phyloP scores from a whole-genome alignment of 352 stramenopile species.

The Thalassiosira sp. region DNA sequence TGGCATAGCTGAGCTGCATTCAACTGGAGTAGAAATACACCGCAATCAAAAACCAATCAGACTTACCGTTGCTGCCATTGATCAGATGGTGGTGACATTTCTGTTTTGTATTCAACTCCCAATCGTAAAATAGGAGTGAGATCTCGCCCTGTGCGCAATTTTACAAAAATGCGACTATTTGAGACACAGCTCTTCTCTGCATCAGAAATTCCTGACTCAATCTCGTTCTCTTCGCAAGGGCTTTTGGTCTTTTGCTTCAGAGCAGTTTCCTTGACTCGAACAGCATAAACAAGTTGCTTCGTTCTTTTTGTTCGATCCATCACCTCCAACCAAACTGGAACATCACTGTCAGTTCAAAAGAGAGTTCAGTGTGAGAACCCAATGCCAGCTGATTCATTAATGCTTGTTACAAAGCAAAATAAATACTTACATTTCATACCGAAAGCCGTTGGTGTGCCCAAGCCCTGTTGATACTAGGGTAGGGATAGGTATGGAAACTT shows the following conservation, averaged over 20 bases:
- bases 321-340: constrained; percentile 78
- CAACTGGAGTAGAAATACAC: neutral
- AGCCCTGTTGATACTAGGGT: neutral
- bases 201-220: neutral
- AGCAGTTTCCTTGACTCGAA: constrained; percentile 51
- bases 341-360: too few relatives aligned
- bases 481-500: neutral
- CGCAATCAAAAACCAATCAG: neutral
- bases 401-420: too few relatives aligned
- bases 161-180: constrained; percentile 34
- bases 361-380: too few relatives aligned
- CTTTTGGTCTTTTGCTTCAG: constrained; percentile 12
- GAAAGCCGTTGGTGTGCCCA: too few relatives aligned
- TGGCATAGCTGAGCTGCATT: neutral
- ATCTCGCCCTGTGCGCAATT: constrained; percentile 59
- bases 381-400: too few relatives aligned
- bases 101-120: constrained; percentile 37
- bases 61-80: constrained; percentile 15
- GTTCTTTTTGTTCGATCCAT: constrained; percentile 73
- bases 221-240: neutral
- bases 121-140: constrained; percentile 62
- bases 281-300: constrained; percentile 73
- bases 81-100: constrained; percentile 21
- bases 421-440: constrained; percentile 40
- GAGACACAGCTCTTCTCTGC: neutral